Base-by-base conservation (phyloP, 2,329 filamentous ascomycete species). In the Fusarium acutatum region DNA sequence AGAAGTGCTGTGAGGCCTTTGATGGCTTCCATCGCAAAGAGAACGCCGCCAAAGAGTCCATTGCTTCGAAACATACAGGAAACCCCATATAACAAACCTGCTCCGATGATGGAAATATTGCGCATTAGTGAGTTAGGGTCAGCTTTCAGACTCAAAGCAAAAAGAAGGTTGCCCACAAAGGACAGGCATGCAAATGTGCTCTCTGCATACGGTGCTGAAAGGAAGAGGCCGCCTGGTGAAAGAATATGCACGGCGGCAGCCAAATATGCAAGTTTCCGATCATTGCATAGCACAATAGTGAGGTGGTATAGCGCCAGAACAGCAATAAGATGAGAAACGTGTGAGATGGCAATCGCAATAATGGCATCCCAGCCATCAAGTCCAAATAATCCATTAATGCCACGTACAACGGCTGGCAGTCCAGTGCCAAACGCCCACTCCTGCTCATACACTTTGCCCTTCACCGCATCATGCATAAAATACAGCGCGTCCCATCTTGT, bases 151-250 rank as follows among this genome's bases (percentile, higher is more conserved):
- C 85, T 84, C 49, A 86, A 85, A 3, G 89, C 88, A 80, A 96
- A 96, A 53, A 92, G 80, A 35, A 93, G 86, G 77, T 91, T 91
- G 2, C 94, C 96, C 1, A 87, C 75, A 77, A 98, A 94, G 44
- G 93, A 93, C 38, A 97, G 84, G 28, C 93, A 85, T 0, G 96
- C 91, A 81, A 95, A 98, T 0, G 92, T 81, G 71, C 93, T 90
- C 83, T 99, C 96, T 15, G 90, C 88, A 81, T 96, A 97, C 0
- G 96, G 94, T 0, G 95, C 92, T 0, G 93, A 95, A 24, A 99
- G 88, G 80, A 99, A 98, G 6, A 98, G 83, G 2, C 96, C 96
- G 0, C 93, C 96, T 0, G 96, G 96, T 1, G 94, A 96, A 54
- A 98, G 79, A 62, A 97, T 88, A 81, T 98, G 94, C 54, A 98